Base-by-base conservation (phyloP, 176 grass and related monocot species). In the Carex myosuroides region DNA sequence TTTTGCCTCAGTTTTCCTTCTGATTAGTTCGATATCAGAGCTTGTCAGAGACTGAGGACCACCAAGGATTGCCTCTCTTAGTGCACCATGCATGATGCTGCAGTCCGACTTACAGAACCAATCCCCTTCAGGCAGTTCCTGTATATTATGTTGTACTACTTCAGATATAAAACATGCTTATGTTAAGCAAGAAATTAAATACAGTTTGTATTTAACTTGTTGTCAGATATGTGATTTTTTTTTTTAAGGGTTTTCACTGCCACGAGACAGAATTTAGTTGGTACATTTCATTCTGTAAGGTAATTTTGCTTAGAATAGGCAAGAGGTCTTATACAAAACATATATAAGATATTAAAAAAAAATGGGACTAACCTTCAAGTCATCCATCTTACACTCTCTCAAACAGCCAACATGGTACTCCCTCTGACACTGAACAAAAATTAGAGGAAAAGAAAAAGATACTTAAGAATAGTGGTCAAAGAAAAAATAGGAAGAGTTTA, bases 371-470 rank as follows among this genome's bases (percentile, higher is more conserved):
- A 94, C 92, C 89, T 91, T 91, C 39, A 94, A 82, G 69, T 94
- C 85, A 2, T 85, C 85, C 46, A 89, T 93, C 13, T 81, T 87
- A 82, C 88, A 86, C 59, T 98, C 96, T 88, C 85, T 98, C 80
- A 98, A 79, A 81, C 96, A 98, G 48, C 96, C 93, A 69, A 98
- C 93, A 78, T 95, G 93, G 87, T 93, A 98, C 82, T 98, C 96
- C 90, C 89, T 98, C 81, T 94, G 92, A 39, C 96, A 98, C 96
- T 98, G 85, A 48, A 83, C 50, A 88, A 92, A 90, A 70, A 81
- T 69, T 14, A 89, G 72, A 65, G 39, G 7, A 80, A 44, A 80
- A 13, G 26, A 75, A 9, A 11, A 65, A 24, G 58, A 90, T 83
- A 90, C 60, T n/a, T 33, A 86, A 78, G 62, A 70, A 83, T 17